phyloP scores from a whole-genome alignment of 179 eudicot species.

The Sideroxylon spinosum region DNA sequence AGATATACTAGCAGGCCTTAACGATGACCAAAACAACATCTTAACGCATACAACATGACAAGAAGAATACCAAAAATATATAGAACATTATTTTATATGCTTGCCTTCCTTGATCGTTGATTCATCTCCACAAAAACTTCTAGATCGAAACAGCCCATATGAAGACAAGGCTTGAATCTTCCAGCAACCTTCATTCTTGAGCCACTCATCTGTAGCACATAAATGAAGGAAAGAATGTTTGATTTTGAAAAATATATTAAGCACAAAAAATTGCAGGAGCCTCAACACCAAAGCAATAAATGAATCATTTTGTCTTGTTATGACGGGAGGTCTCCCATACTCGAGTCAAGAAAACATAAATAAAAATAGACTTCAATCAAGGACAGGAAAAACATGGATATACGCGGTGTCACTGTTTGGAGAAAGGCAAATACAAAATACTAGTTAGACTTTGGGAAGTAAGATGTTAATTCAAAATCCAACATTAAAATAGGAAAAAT shows the following conservation, averaged over 20 bases:
- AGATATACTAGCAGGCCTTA: background rate
- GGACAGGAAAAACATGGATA: background rate
- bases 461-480: background rate
- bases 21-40: background rate
- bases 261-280: background rate
- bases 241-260: background rate
- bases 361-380: background rate
- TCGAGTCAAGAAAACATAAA: background rate
- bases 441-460: background rate
- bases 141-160: constrained; percentile 99
- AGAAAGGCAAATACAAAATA: background rate
- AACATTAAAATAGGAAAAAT: background rate
- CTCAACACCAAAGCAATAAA: background rate
- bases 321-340: background rate
- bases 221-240: background rate
- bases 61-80: background rate
- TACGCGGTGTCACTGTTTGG: background rate
- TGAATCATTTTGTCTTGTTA: background rate
- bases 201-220: constrained; percentile 77
- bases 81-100: constrained; percentile 17
- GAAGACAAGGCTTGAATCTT: constrained; percentile 88
- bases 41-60: background rate
- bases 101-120: constrained; percentile 93
- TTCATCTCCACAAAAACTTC: constrained; percentile 92
- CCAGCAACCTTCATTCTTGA: constrained; percentile 96